Evolutionary conservation across 108 stramenopile species (phyloP), one percentile per base, ranked within the genome.

Genomic region (Stephanodiscus minutulus): DNA sequence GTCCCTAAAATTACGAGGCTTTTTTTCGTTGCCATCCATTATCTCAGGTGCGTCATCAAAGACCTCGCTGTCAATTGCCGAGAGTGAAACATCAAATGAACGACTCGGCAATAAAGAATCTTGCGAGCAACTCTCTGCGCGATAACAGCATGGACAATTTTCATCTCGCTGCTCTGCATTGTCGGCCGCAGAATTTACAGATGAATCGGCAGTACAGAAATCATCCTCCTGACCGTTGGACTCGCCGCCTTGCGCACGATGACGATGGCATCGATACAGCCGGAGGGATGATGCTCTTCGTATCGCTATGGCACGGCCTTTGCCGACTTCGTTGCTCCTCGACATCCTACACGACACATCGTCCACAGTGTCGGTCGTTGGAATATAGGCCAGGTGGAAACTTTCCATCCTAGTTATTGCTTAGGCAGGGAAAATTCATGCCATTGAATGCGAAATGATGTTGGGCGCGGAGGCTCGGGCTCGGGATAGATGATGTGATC

Each of bases 371-470:
- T 25, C 7, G 17, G 25, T 36, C 35, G 57, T 49, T 52, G 56
- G 69, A 15, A 31, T 18, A 44, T 71, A 78, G 7, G 70, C 57
- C 7, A 78, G 48, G 46, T 66, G 77, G 41, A 76, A 76, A 44
- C 58, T 58, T 27, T 33, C 55, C 55, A 56, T 56, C 55, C 55
- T 28, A 3, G 25, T 31, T 17, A 15, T 11, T 13, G 15, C 13
- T 13, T 39, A 39, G 5, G 39, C 39, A 11, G 39, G 39, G 39
- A 39, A 39, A 39, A 35, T 17, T 21, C 17, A 53, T 49, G 9
- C 48, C 48, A 49, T n/a, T 36, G 3, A 36, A 21, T 53, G 52
- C 9, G 18, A 1, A 22, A 53, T 53, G 5, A 18, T 53, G 20
- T 25, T 53, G 20, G 7, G 25, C 1, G 52, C 21, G 52, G 8